These are phyloP conservation scores for Dryadomyces sulphureus DNA, from an alignment of 2,329 filamentous ascomycete genomes.

Conservation along the genomic window DNA sequence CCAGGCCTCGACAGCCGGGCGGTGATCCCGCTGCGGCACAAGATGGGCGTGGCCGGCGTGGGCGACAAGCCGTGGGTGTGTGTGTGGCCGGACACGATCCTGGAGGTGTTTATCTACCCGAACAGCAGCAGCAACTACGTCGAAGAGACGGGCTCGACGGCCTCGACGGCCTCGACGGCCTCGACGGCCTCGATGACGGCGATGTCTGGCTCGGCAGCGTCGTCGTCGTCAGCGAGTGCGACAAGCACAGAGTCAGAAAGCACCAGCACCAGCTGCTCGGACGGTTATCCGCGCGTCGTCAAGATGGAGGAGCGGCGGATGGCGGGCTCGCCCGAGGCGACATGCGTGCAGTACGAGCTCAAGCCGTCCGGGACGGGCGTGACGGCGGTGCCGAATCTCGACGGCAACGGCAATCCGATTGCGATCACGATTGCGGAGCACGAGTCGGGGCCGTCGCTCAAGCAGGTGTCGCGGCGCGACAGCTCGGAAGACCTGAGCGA, in stretches of 20 bases:
- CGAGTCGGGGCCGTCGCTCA: slow-evolving; percentile 11
- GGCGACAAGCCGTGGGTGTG: slow-evolving; percentile 45
- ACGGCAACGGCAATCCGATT: slow-evolving; percentile 24
- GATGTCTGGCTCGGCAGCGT: not conserved
- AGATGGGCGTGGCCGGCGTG: slow-evolving; percentile 23
- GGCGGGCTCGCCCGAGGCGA: slow-evolving; percentile 20
- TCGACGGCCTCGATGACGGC: not conserved
- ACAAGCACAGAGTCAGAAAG: not conserved
- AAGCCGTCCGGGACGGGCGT: slow-evolving; percentile 19
- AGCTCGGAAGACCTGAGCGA: slow-evolving; percentile 25
- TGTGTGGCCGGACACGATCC: slow-evolving; percentile 37
- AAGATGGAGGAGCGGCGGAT: slow-evolving; percentile 41
- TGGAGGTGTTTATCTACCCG: slow-evolving; percentile 44
- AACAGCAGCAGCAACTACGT: slow-evolving; percentile 26
- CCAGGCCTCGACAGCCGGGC: too few species aligned
- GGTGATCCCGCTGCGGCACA: slow-evolving; percentile 15
- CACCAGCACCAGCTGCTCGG: not conserved
- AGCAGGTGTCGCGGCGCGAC: slow-evolving; percentile 7
- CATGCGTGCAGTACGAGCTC: slow-evolving; percentile 35
- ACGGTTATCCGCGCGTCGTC: slow-evolving; percentile 31
- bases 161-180: slow-evolving; percentile 6
- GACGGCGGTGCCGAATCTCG: slow-evolving; percentile 18
- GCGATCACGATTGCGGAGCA: slow-evolving; percentile 29
- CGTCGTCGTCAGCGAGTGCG: slow-evolving; percentile 2
- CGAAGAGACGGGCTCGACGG: slow-evolving; percentile 3